A percentile compares a stretch with the other conserved stretches of the same genome.
These are phyloP conservation scores for Globisporangium acanthophoron DNA, from an alignment of 352 stramenopile species.

Conservation along the genomic window DNA sequence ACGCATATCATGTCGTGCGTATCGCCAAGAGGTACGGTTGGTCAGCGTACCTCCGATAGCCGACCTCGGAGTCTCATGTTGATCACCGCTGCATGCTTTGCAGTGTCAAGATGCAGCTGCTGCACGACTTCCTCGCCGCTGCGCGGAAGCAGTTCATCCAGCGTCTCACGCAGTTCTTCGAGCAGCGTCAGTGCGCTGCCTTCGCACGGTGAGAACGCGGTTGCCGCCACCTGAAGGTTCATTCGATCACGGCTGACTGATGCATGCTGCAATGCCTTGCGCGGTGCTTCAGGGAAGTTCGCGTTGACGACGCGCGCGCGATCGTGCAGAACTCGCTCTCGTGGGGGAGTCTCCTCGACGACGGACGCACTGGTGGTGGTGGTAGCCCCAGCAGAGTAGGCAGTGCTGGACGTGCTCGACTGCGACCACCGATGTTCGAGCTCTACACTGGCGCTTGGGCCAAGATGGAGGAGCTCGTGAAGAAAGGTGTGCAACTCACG, in stretches of 20 bases:
- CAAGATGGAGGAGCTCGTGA: slow-evolving; percentile 58
- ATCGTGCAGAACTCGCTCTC: slow-evolving; percentile 58
- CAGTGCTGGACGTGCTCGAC: not conserved
- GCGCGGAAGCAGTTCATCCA: slow-evolving; percentile 38
- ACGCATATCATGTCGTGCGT: slow-evolving; percentile 53
- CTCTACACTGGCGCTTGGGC: slow-evolving; percentile 36
- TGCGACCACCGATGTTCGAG: slow-evolving; percentile 17
- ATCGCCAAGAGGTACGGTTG: slow-evolving; percentile 53
- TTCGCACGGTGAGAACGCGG: slow-evolving; percentile 33
- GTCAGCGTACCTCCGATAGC: not conserved
- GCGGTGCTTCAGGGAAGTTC: slow-evolving; percentile 32
- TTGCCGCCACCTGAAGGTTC: not conserved
- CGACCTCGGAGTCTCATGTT: not conserved
- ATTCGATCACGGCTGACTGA: not conserved
- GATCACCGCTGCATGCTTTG: not conserved
- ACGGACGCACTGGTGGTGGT: slow-evolving; percentile 12
- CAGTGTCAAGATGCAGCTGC: slow-evolving; percentile 57
- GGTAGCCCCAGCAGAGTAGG: slow-evolving; percentile 9
- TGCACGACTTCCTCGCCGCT: slow-evolving; percentile 39
- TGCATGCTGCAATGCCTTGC: no score
- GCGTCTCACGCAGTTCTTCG: slow-evolving; percentile 38
- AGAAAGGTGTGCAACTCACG: slow-evolving; percentile 55
- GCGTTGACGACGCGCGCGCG: slow-evolving; percentile 58
- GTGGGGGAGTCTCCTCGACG: slow-evolving; percentile 24
- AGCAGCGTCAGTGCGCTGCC: slow-evolving; percentile 39